These are phyloP conservation scores for Pythium rhizo-oryzae DNA, from an alignment of 352 stramenopile genomes.

Conservation along the genomic window DNA sequence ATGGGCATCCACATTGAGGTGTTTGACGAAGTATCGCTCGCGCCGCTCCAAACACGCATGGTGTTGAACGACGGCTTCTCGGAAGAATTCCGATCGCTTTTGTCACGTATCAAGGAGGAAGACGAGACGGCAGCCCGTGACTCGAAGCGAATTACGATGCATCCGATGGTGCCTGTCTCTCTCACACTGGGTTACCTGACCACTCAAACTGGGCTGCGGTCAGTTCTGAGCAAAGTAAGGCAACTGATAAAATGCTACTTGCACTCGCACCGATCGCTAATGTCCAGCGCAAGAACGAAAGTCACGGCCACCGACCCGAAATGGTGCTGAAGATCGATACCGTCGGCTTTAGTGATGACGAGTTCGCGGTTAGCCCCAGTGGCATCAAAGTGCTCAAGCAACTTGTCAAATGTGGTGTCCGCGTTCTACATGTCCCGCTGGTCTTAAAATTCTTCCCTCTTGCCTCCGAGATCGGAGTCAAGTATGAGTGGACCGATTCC, in stretches of 20 bases:
- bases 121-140: background rate
- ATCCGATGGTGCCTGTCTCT: background rate
- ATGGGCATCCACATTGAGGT: background rate
- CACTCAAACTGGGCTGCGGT: background rate
- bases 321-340: constrained; percentile 2
- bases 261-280: background rate
- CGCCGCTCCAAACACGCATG: background rate
- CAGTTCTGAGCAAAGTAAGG: background rate
- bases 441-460: background rate
- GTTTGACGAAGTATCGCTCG: background rate
- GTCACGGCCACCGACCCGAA: background rate
- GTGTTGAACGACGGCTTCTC: background rate
- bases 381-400: background rate
- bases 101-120: background rate
- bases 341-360: background rate
- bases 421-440: background rate
- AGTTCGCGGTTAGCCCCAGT: background rate
- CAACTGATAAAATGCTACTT: background rate
- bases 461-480: background rate
- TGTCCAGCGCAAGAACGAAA: background rate
- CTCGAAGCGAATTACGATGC: background rate
- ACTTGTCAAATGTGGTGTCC: background rate
- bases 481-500: background rate
- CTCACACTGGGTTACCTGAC: background rate
- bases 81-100: background rate